Percentiles rank a stretch among this genome's conserved stretches.
phyloP scores from a whole-genome alignment of 2,329 filamentous ascomycete species.

The Aspergillus felis region DNA sequence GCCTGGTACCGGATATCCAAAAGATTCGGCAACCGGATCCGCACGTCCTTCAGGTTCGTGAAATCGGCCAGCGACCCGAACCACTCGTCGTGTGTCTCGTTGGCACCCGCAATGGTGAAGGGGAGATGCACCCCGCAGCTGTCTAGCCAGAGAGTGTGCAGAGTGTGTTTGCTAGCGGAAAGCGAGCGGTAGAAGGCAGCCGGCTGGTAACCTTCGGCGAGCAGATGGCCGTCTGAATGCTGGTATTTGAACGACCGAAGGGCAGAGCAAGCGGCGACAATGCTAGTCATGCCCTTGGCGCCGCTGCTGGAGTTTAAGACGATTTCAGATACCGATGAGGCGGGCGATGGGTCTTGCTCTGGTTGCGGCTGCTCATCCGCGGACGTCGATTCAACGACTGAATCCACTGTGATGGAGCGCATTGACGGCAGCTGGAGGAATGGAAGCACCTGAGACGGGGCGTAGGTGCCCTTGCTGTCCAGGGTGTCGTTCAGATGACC shows the following conservation, averaged over 20 bases:
- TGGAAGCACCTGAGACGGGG: slow-evolving; percentile 15
- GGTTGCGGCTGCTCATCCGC: neutral
- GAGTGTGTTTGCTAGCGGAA: slow-evolving; percentile 17
- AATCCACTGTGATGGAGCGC: slow-evolving; percentile 20
- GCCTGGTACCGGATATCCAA: slow-evolving; percentile 25
- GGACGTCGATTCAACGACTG: slow-evolving; percentile 20
- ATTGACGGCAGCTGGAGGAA: slow-evolving; percentile 26
- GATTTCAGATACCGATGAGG: slow-evolving; percentile 22
- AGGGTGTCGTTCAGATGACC: slow-evolving; percentile 8
- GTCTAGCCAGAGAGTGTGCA: slow-evolving; percentile 29
- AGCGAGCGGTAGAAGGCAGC: slow-evolving; percentile 23
- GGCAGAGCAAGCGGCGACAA: slow-evolving; percentile 20
- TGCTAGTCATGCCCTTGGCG: slow-evolving; percentile 19
- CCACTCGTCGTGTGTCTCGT: slow-evolving; percentile 29
- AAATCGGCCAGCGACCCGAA: slow-evolving; percentile 27
- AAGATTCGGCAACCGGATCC: slow-evolving; percentile 30
- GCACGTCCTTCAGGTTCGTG: slow-evolving; percentile 22
- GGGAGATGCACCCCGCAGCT: slow-evolving; percentile 23
- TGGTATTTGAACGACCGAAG: slow-evolving; percentile 30
- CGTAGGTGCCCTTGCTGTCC: slow-evolving; percentile 7
- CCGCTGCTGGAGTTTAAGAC: slow-evolving; percentile 24
- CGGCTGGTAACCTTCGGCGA: slow-evolving; percentile 23
- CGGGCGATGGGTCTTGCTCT: neutral
- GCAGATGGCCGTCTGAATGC: slow-evolving; percentile 26
- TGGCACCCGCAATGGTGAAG: slow-evolving; percentile 25